phyloP scores from a whole-genome alignment of 2,329 filamentous ascomycete species.

The Piedraia hortae region DNA sequence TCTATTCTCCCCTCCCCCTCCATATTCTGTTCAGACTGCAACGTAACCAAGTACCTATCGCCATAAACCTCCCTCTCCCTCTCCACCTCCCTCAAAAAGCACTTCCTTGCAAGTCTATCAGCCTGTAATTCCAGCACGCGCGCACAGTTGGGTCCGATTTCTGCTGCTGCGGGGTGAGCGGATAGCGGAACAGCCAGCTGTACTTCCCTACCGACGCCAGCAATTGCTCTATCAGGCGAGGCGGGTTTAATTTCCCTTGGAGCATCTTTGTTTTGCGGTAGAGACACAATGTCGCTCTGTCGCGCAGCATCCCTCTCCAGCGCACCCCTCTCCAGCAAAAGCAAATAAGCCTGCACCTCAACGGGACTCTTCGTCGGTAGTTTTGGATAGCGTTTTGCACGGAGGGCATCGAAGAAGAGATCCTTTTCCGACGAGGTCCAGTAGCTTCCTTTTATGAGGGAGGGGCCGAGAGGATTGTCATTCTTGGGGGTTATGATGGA shows the following conservation, averaged over 20 bases:
- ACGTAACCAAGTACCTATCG: too few species aligned
- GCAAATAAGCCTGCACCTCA: constrained; percentile 45
- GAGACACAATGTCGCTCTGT: constrained; percentile 16
- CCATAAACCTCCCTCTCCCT: too few species aligned
- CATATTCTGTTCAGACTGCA: too few species aligned
- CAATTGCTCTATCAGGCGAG: too few species aligned
- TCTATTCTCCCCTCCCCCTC: too few species aligned
- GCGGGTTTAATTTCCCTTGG: too few species aligned
- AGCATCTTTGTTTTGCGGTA: constrained; percentile 34
- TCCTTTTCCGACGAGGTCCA: constrained; percentile 52
- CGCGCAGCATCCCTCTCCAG: constrained; percentile 15
- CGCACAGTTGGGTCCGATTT: constrained; percentile 40
- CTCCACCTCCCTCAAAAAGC: too few species aligned
- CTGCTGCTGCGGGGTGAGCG: constrained; percentile 45
- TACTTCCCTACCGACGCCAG: too few species aligned
- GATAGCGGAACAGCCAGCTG: too few species aligned
- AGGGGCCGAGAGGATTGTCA: constrained; percentile 12
- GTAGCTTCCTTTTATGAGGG: constrained; percentile 37
- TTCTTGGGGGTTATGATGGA: too few species aligned
- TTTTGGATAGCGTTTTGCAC: constrained; percentile 33
- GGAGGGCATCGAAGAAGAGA: constrained; percentile 37
- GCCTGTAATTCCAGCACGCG: constrained; percentile 38
- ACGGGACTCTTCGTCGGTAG: constrained; percentile 45
- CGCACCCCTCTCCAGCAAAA: constrained; percentile 27
- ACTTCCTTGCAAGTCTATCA: constrained; percentile 32